Conservation (phyloP, 805 yeast species). For the Lipomyces mesembrius region DNA sequence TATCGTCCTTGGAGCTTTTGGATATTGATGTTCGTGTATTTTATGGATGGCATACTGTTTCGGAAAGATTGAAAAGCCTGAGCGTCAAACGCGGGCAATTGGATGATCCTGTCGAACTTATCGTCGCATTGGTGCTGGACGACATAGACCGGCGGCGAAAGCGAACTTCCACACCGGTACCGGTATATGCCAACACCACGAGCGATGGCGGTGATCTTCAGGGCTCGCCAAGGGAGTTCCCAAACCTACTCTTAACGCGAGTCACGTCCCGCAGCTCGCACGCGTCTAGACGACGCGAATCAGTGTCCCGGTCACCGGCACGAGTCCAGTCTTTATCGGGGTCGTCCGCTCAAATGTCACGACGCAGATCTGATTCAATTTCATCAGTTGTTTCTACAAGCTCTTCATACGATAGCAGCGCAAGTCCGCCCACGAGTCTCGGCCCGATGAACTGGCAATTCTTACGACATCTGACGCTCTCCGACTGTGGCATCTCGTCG, state of each 20-base stretch:
- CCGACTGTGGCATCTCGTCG: slow-evolving; percentile 49
- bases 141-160: slow-evolving; percentile 53
- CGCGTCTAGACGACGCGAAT: slow-evolving; percentile 8
- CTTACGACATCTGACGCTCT: slow-evolving; percentile 50
- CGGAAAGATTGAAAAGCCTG: slow-evolving; percentile 60
- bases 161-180: slow-evolving; percentile 43
- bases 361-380: slow-evolving; percentile 14
- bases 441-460: slow-evolving; percentile 46
- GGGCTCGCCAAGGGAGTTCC: slow-evolving; percentile 8
- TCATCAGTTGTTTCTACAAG: slow-evolving; percentile 35
- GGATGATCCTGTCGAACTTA: slow-evolving; percentile 55
- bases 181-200: slow-evolving; percentile 7
- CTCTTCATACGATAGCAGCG: slow-evolving; percentile 40
- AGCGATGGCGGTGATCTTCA: neutral
- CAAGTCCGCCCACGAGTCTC: slow-evolving; percentile 35
- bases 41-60: slow-evolving; percentile 65
- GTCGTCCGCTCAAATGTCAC: slow-evolving; percentile 2
- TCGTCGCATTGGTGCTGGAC: slow-evolving; percentile 57
- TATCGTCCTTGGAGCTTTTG: slow-evolving; percentile 62
- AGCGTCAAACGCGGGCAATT: slow-evolving; percentile 59
- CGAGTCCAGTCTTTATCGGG: slow-evolving; percentile 22
- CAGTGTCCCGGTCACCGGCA: slow-evolving; percentile 18
- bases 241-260: slow-evolving; percentile 11
- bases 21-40: slow-evolving; percentile 68
- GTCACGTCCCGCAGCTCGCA: slow-evolving; percentile 27